Percentiles rank a stretch among this genome's conserved stretches.
Evolutionary conservation across 352 stramenopile species (phyloP).

Genomic region (Globisporangium perplexum): DNA sequence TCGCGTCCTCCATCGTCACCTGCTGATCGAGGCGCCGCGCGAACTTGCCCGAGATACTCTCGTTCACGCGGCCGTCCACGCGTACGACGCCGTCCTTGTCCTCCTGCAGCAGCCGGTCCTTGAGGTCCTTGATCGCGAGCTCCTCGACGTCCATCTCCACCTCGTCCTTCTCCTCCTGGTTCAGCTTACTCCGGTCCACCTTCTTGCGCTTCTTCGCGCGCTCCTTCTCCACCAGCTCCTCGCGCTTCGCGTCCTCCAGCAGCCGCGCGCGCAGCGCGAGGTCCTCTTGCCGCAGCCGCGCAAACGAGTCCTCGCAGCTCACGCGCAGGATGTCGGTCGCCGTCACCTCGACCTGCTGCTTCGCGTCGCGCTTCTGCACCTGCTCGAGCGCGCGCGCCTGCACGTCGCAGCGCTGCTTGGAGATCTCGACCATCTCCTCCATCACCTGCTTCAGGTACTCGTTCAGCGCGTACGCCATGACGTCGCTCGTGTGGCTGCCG

Average conservation of each 20-base stretch:
- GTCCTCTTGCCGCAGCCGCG: conserved; percentile 58
- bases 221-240: conserved; percentile 73
- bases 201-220: conserved; percentile 86
- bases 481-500: conserved; percentile 54
- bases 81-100: conserved; percentile 66
- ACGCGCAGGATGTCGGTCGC: conserved; percentile 78
- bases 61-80: conserved; percentile 78
- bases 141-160: conserved; percentile 85
- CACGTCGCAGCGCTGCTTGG: conserved; percentile 66
- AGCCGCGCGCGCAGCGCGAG: conserved; percentile 45
- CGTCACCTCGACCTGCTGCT: conserved; percentile 40
- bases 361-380: conserved; percentile 31
- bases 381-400: conserved; percentile 41
- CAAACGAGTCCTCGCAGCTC: conserved; percentile 82
- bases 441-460: conserved; percentile 85
- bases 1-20: conserved; percentile 78
- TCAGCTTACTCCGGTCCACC: conserved; percentile 68
- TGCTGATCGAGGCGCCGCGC: conserved; percentile 53
- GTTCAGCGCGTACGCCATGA: conserved; percentile 80
- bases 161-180: conserved; percentile 80
- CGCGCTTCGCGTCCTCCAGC: conserved; percentile 73
- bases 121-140: conserved; percentile 75
- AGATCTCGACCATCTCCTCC: conserved; percentile 81
- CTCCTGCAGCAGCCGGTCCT: conserved; percentile 70
- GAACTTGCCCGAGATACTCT: conserved; percentile 62